These are phyloP conservation scores for Sporothrix pallida DNA, from an alignment of 2,329 filamentous ascomycete genomes.

Conservation along the genomic window DNA sequence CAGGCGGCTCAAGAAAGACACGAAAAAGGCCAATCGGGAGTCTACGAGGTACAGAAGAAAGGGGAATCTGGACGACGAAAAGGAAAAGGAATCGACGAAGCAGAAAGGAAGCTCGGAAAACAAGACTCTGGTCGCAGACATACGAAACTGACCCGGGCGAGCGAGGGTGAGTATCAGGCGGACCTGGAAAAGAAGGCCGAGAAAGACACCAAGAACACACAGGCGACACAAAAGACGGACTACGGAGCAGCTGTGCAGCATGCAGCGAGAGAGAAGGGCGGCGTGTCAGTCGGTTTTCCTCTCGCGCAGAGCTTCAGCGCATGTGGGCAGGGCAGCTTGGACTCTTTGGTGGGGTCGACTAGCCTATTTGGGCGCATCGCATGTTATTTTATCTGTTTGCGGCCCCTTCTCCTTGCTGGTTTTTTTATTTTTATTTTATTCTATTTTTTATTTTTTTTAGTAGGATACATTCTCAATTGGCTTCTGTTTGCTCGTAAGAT, in stretches of 20 bases:
- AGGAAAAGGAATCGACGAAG: neutral
- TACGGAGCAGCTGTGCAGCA: conserved; percentile 6
- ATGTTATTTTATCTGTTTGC: conserved; percentile 11
- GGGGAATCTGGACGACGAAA: too few relatives aligned
- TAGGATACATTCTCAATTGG: neutral
- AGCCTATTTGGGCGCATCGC: conserved; percentile 5
- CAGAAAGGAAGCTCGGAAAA: conserved; percentile 15
- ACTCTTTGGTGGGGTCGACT: conserved; percentile 28
- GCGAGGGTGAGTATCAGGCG: neutral
- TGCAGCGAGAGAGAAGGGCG: neutral
- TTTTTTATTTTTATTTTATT: conserved; percentile 1
- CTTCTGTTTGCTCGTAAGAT: neutral
- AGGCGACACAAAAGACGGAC: conserved; percentile 12
- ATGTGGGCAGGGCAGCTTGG: conserved; percentile 24
- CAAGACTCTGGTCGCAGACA: conserved; percentile 9
- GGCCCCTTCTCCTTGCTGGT: too few relatives aligned
- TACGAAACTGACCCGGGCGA: conserved; percentile 3
- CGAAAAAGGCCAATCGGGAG: conserved; percentile 4
- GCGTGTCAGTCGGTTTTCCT: neutral
- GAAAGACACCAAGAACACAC: neutral
- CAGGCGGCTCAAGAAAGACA: conserved; percentile 25
- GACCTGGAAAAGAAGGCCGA: conserved; percentile 24
- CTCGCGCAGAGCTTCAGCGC: conserved; percentile 15
- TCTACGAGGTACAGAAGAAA: neutral
- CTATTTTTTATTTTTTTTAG: neutral